Conservation (phyloP, 2,329 filamentous ascomycete genomes). For the Rhynchosporium agropyri region DNA sequence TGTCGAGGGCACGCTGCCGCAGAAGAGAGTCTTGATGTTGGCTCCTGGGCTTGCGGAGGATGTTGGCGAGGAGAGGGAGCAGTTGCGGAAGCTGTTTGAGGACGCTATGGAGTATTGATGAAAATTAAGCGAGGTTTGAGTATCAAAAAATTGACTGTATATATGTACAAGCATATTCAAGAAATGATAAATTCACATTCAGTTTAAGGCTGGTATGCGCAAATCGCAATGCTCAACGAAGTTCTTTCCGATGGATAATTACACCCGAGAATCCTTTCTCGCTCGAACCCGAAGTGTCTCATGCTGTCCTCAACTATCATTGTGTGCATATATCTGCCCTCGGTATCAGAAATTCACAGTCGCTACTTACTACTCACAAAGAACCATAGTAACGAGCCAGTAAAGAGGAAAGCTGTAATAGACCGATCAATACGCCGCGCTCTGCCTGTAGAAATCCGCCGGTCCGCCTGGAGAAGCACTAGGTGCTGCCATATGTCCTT, state of each 20-base stretch:
- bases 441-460: constrained; percentile 59
- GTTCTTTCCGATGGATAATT: constrained; percentile 2
- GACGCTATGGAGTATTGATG: constrained; percentile 55
- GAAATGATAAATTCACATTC: too few relatives aligned
- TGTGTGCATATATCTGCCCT: not conserved
- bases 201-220: not conserved
- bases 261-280: constrained; percentile 2
- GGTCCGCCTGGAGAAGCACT: constrained; percentile 48
- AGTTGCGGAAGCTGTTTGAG: constrained; percentile 71
- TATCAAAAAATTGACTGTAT: not conserved
- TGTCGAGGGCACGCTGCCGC: constrained; percentile 93
- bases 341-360: constrained; percentile 1
- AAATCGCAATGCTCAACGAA: not conserved
- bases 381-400: not conserved
- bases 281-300: not conserved
- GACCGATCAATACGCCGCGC: constrained; percentile 39
- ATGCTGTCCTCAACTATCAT: not conserved
- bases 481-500: constrained; percentile 44
- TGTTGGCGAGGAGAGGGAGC: constrained; percentile 69
- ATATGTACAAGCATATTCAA: too few relatives aligned
- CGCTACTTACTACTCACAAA: constrained; percentile 13
- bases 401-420: not conserved
- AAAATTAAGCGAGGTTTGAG: not conserved
- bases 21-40: constrained; percentile 86
- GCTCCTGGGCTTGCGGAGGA: constrained; percentile 79